Conservation (phyloP, 208 protist genomes). For the Trypanosoma boissoni region DNA sequence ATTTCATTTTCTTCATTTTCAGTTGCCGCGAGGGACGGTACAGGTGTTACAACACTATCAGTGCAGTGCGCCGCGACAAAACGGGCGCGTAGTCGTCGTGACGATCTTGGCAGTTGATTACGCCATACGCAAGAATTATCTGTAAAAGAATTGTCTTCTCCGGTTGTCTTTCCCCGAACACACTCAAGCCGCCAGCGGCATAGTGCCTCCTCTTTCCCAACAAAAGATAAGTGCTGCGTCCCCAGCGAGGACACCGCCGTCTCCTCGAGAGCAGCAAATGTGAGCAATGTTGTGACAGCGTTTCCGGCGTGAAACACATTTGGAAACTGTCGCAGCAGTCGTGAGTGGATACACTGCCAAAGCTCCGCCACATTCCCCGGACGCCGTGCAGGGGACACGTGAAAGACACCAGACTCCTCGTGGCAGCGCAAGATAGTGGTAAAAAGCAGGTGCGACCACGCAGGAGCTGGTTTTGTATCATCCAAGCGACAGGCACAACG, state of each 20-base stretch:
- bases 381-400: constrained; percentile 21
- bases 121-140: too few relatives aligned
- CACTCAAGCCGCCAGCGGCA: constrained; percentile 26
- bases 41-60: background rate
- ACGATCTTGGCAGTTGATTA: too few relatives aligned
- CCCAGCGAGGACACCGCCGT: constrained; percentile 19
- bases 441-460: constrained; percentile 27
- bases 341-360: constrained; percentile 36
- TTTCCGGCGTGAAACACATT: constrained; percentile 51
- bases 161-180: too few relatives aligned
- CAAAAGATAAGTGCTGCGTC: constrained; percentile 25
- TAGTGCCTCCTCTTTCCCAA: constrained; percentile 26
- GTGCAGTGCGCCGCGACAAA: constrained; percentile 22
- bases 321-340: constrained; percentile 34
- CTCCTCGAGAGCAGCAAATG: constrained; percentile 44
- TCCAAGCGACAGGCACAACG: too few relatives aligned
- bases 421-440: constrained; percentile 26
- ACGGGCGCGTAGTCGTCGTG: constrained; percentile 16
- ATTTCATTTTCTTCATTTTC: background rate
- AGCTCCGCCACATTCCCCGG: constrained; percentile 35
- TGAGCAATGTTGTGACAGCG: constrained; percentile 44
- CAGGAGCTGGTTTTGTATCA: background rate
- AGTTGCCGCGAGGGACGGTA: background rate
- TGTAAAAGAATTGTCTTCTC: too few relatives aligned
- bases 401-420: constrained; percentile 33